Evolutionary conservation across 2,329 filamentous ascomycete genomes (phyloP).

Genomic region (Myotisia sp.): DNA sequence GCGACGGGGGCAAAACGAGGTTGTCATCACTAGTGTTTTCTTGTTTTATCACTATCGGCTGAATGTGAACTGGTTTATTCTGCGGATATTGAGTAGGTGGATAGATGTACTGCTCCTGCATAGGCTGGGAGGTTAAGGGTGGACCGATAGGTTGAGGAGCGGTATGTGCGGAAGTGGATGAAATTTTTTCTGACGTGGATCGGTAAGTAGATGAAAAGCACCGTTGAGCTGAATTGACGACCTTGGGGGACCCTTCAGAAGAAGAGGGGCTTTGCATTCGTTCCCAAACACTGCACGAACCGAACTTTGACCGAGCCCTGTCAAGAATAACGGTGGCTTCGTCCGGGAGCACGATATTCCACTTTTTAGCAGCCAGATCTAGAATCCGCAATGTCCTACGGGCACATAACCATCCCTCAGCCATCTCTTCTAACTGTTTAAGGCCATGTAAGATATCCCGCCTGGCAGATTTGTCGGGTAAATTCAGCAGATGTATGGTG

Average conservation of each 20-base stretch:
- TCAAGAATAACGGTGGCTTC: slow-evolving; percentile 66
- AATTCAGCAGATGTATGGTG: slow-evolving; percentile 83
- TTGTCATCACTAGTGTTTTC: not conserved
- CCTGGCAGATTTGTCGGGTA: slow-evolving; percentile 81
- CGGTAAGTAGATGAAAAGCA: slow-evolving; percentile 6
- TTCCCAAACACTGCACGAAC: slow-evolving; percentile 46
- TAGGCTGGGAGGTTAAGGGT: not conserved
- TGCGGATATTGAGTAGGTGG: not conserved
- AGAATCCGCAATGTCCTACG: slow-evolving; percentile 73
- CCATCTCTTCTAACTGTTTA: slow-evolving; percentile 87
- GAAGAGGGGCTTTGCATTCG: slow-evolving; percentile 44
- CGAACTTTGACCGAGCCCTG: slow-evolving; percentile 67
- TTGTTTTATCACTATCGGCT: not conserved
- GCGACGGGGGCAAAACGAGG: not conserved
- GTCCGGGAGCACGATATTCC: slow-evolving; percentile 73
- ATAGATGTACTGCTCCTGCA: not conserved
- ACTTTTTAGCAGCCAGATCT: slow-evolving; percentile 71
- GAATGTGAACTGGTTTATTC: not conserved
- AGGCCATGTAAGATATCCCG: slow-evolving; percentile 82
- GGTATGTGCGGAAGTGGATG: not conserved
- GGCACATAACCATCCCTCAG: slow-evolving; percentile 85
- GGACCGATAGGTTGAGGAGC: not conserved
- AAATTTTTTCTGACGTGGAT: slow-evolving; percentile 7
- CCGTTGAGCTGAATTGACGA: slow-evolving; percentile 1
- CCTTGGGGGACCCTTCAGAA: slow-evolving; percentile 7